A percentile compares a stretch with the other conserved stretches of the same genome.
phyloP scores from a whole-genome alignment of 371 early-diverging fungal species.

The Zopfochytrium polystomum region DNA sequence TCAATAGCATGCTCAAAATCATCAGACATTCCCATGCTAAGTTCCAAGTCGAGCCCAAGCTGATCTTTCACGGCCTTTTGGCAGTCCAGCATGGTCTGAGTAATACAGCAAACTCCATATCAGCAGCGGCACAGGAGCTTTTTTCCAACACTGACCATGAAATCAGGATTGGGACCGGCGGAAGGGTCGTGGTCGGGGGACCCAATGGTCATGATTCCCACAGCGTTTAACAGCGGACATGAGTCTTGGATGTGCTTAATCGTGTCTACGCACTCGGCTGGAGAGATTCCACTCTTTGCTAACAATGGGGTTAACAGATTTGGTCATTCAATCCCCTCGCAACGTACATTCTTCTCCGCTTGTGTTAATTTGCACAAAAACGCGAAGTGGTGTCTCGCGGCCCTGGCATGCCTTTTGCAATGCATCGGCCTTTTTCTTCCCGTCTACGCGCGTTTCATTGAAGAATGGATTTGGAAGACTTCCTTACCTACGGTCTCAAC shows the following conservation, averaged over 20 bases:
- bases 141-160: conserved; percentile 58
- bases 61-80: conserved; percentile 13
- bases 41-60: conserved; percentile 51
- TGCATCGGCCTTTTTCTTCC: conserved; percentile 72
- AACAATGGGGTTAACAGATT: conserved; percentile 6
- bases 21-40: conserved; percentile 97
- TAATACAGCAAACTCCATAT: not conserved
- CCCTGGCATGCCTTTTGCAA: conserved; percentile 60
- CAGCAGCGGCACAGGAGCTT: not conserved
- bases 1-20: conserved; percentile 82
- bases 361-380: conserved; percentile 93
- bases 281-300: conserved; percentile 79
- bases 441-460: conserved; percentile 42
- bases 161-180: conserved; percentile 72
- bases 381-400: conserved; percentile 57
- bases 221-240: conserved; percentile 68
- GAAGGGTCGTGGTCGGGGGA: conserved; percentile 40
- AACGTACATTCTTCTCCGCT: conserved; percentile 79
- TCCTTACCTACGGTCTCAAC: conserved; percentile 79
- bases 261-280: conserved; percentile 46
- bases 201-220: conserved; percentile 96
- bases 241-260: conserved; percentile 61
- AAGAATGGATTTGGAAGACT: not conserved
- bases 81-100: not conserved
- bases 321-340: not conserved